Base-by-base conservation (phyloP, 2,329 filamentous ascomycete genomes). In the Colletotrichum sp. region DNA sequence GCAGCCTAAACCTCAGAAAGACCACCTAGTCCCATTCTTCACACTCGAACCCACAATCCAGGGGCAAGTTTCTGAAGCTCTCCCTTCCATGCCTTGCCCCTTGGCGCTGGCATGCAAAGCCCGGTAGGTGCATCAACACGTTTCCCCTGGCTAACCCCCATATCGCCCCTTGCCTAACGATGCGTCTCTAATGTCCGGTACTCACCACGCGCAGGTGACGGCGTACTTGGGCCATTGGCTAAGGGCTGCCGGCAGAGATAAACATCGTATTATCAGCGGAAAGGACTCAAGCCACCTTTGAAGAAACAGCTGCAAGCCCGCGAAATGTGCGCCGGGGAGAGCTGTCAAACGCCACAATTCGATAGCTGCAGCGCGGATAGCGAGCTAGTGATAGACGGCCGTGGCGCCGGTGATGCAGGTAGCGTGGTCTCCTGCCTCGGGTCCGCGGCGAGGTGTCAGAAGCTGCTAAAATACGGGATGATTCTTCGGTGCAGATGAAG, bases 21-120 rank as follows among this genome's bases (percentile, higher is more conserved):
- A 21, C n/a, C 10, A 52, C 43, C 43, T 13, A 13, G 43, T 52
- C 43, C 12, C 43, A 48, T 48, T 48, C 43, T 48, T 21, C 43
- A 48, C 43, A 12, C 1, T 21, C 6, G 4, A 52, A 0, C 0
- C 43, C n/a, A 13, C 43, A 4, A 52, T 52, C 3, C 43, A 7
- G 43, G 43, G n/a, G 43, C 43, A 52, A 52, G 12, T 52, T 52
- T 12, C n/a, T 52, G 6, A 21, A 3, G 0, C 43, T 24, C 43
- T 52, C 43, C 43, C 43, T 52, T 21, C 12, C 43, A n/a, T 21
- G 43, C 43, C 43, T 52, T 52, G 3, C 43, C n/a, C n/a, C 43
- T 52, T 21, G 43, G 43, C 43, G 43, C 43, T 21, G 43, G 43
- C 2, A 52, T 21, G 43, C 43, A 52, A 52, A 13, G 8, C 10